Evolutionary conservation across 371 early-diverging fungal species (phyloP).

Genomic region (Actinomortierella wolfii): DNA sequence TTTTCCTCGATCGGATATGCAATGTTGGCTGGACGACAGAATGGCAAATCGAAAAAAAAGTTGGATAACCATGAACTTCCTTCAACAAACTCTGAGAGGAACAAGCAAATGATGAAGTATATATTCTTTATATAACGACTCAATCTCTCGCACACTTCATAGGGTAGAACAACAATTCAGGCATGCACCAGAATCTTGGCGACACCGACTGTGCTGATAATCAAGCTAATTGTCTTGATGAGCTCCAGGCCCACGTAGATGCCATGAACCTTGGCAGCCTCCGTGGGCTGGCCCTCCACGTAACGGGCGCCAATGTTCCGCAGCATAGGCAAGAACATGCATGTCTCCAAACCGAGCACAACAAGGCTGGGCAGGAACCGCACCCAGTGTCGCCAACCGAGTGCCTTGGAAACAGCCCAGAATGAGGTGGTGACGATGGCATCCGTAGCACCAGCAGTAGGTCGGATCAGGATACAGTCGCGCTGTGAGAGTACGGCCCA

Average conservation of each 20-base stretch:
- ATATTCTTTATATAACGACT: too few relatives aligned
- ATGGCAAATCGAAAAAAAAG: too few relatives aligned
- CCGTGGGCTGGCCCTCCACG: conserved; percentile 25
- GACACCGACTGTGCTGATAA: conserved; percentile 15
- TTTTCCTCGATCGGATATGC: too few relatives aligned
- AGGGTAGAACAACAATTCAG: too few relatives aligned
- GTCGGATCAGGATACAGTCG: too few relatives aligned
- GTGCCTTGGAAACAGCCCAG: conserved; percentile 1
- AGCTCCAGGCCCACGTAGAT: conserved; percentile 27
- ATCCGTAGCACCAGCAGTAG: background rate
- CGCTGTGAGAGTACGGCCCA: conserved; percentile 32
- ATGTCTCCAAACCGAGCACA: conserved; percentile 27
- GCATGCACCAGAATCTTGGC: conserved; percentile 15
- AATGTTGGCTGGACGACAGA: too few relatives aligned
- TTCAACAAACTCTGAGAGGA: too few relatives aligned
- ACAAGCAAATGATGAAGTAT: too few relatives aligned
- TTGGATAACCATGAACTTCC: too few relatives aligned
- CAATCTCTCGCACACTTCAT: too few relatives aligned
- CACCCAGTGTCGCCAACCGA: conserved; percentile 12
- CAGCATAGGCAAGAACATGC: conserved; percentile 26
- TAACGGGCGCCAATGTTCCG: conserved; percentile 15
- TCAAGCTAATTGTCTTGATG: conserved; percentile 15
- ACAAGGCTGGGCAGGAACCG: conserved; percentile 24
- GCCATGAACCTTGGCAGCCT: conserved; percentile 22
- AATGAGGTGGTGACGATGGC: background rate